Evolutionary conservation across 768 basidiomycete species (phyloP).

Genomic region (Suillus lakei): DNA sequence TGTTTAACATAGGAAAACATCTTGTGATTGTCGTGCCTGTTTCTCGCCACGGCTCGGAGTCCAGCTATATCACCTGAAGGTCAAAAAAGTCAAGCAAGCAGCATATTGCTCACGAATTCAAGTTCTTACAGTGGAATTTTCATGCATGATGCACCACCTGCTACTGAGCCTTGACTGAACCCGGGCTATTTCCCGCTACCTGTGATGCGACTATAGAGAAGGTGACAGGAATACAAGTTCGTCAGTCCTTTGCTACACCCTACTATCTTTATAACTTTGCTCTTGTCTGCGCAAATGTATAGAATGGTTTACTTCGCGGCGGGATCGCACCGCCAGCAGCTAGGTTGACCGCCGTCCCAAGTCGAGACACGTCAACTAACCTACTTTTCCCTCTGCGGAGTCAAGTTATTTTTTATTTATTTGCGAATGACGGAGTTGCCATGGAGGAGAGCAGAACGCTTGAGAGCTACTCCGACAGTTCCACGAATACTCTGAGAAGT

Average conservation of each 20-base stretch:
- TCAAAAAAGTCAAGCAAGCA: conserved; percentile 40
- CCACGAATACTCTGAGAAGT: conserved; percentile 77
- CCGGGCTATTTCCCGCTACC: too few species aligned
- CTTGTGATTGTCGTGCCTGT: too few species aligned
- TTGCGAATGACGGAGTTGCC: conserved; percentile 45
- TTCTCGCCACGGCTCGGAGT: conserved; percentile 48
- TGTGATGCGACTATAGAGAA: conserved; percentile 41
- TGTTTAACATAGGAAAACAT: too few species aligned
- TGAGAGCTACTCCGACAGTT: conserved; percentile 64
- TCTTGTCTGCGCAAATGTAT: conserved; percentile 87
- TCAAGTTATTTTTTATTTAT: conserved; percentile 90
- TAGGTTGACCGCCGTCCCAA: conserved; percentile 38
- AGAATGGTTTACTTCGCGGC: conserved; percentile 86
- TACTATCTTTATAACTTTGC: conserved; percentile 87
- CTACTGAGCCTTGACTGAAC: conserved; percentile 28
- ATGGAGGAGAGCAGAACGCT: not conserved
- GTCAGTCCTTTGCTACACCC: conserved; percentile 86
- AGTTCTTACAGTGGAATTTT: conserved; percentile 89
- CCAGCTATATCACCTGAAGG: conserved; percentile 31
- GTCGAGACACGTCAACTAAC: conserved; percentile 17
- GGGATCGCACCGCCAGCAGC: conserved; percentile 80
- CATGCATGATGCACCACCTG: conserved; percentile 63
- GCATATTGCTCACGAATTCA: conserved; percentile 69
- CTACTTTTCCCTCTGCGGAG: conserved; percentile 56
- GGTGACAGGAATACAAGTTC: conserved; percentile 91